Evolutionary conservation across 2,329 filamentous ascomycete species (phyloP).

Genomic region (Tolypocladium pustulatum): DNA sequence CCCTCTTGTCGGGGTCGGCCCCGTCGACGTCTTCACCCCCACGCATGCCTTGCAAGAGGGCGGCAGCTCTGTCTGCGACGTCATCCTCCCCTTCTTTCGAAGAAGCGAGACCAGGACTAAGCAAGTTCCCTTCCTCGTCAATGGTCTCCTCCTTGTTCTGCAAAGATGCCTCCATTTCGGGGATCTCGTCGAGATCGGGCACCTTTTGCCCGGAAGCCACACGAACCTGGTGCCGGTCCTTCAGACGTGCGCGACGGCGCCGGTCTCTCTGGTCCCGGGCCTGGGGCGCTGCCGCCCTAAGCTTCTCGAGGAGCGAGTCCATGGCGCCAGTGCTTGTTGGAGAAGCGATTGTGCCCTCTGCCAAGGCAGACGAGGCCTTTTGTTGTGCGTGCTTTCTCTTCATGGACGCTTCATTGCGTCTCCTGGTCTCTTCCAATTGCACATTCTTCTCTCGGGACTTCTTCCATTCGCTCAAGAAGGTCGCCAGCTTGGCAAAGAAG

Average conservation of each 20-base stretch:
- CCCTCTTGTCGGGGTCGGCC: constrained; percentile 38
- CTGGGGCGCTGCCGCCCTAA: constrained; percentile 86
- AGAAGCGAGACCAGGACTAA: constrained; percentile 39
- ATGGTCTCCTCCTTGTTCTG: constrained; percentile 23
- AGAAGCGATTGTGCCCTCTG: constrained; percentile 44
- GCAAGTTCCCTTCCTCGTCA: constrained; percentile 37
- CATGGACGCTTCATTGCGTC: constrained; percentile 82
- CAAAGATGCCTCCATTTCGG: constrained; percentile 38
- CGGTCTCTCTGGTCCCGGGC: constrained; percentile 81
- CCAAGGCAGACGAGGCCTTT: constrained; percentile 34
- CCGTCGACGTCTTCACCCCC: constrained; percentile 49
- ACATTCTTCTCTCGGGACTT: constrained; percentile 92
- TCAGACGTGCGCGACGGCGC: constrained; percentile 74
- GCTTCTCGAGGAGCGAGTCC: constrained; percentile 90
- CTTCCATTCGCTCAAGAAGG: constrained; percentile 91
- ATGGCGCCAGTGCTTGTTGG: constrained; percentile 79
- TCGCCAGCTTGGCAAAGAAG: constrained; percentile 88
- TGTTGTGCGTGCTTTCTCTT: constrained; percentile 75
- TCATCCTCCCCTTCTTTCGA: constrained; percentile 50
- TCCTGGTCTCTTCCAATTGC: constrained; percentile 66
- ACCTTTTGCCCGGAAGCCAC: constrained; percentile 83
- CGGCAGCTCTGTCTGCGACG: constrained; percentile 74
- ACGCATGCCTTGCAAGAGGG: constrained; percentile 74
- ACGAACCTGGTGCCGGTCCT: constrained; percentile 83
- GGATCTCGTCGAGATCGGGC: constrained; percentile 55